Conservation (phyloP, 768 basidiomycete genomes). For the Tephrocybe sp. region DNA sequence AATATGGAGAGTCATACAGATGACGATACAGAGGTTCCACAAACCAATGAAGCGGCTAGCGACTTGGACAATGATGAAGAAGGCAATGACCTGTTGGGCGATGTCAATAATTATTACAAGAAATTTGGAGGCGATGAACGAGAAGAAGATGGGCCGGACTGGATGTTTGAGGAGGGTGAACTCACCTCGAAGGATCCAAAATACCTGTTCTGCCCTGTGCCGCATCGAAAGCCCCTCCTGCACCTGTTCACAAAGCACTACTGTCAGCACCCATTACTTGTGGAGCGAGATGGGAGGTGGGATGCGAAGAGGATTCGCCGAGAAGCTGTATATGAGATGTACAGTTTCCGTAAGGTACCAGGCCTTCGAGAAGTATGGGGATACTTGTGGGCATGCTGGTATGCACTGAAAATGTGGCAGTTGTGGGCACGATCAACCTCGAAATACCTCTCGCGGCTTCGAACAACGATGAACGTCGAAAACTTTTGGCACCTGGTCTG, state of each 20-base stretch:
- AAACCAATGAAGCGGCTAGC: too few species aligned
- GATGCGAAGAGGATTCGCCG: constrained; percentile 20
- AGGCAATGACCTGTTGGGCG: not conserved
- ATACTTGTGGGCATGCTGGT: too few species aligned
- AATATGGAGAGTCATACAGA: too few species aligned
- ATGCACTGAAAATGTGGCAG: constrained; percentile 26
- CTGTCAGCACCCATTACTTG: constrained; percentile 24
- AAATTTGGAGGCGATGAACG: constrained; percentile 3
- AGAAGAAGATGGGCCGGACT: constrained; percentile 25
- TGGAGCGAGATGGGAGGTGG: constrained; percentile 14
- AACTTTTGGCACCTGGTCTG: too few species aligned
- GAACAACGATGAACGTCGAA: too few species aligned
- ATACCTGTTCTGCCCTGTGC: constrained; percentile 27
- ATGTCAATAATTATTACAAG: not conserved
- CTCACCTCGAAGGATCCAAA: constrained; percentile 12
- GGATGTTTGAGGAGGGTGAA: constrained; percentile 28
- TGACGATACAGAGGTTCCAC: not conserved
- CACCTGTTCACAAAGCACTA: constrained; percentile 27
- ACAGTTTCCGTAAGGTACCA: constrained; percentile 22
- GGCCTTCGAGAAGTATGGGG: constrained; percentile 31
- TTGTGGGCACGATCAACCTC: too few species aligned
- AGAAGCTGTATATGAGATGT: constrained; percentile 25
- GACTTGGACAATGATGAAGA: not conserved
- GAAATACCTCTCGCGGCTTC: too few species aligned
- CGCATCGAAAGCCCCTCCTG: constrained; percentile 23